Evolutionary conservation across 1,284 basidiomycete species (phyloP).

Genomic region (Ustilago lituana): DNA sequence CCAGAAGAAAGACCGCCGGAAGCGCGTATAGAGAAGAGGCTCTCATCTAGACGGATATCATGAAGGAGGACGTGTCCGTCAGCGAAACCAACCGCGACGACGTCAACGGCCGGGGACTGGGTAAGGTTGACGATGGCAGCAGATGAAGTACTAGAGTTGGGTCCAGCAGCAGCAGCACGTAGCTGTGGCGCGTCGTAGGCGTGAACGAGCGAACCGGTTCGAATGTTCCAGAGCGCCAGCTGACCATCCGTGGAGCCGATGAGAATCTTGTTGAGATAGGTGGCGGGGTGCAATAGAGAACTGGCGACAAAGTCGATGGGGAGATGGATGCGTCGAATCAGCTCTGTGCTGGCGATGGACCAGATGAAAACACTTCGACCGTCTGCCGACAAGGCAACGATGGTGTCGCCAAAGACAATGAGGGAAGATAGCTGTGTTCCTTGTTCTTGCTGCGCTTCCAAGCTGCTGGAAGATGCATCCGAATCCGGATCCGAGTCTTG

Average conservation of each 20-base stretch:
- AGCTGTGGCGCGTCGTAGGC: conserved; percentile 65
- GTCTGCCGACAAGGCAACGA: conserved; percentile 73
- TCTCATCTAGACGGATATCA: conserved; percentile 87
- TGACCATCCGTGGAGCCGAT: conserved; percentile 83
- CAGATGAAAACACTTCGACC: conserved; percentile 83
- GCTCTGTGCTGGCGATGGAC: conserved; percentile 69
- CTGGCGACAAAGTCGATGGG: conserved; percentile 77
- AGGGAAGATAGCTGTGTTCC: conserved; percentile 46
- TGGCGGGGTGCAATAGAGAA: conserved; percentile 87
- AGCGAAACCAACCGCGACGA: conserved; percentile 87
- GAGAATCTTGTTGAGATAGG: conserved; percentile 95
- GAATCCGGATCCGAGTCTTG: conserved; percentile 20
- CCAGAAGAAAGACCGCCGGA: conserved; percentile 69
- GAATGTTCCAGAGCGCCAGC: conserved; percentile 94
- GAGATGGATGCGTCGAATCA: conserved; percentile 43
- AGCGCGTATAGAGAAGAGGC: conserved; percentile 81
- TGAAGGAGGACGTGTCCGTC: conserved; percentile 88
- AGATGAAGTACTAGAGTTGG: conserved; percentile 67
- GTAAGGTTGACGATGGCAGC: conserved; percentile 71
- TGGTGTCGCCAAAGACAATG: conserved; percentile 62
- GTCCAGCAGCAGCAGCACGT: conserved; percentile 16
- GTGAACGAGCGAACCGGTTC: conserved; percentile 70
- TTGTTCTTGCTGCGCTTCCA: conserved; percentile 2
- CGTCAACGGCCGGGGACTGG: conserved; percentile 95
- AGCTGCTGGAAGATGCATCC: conserved; percentile 9